Conservation (phyloP, 805 yeast genomes). For the Myxozyma vanderwaltii region DNA sequence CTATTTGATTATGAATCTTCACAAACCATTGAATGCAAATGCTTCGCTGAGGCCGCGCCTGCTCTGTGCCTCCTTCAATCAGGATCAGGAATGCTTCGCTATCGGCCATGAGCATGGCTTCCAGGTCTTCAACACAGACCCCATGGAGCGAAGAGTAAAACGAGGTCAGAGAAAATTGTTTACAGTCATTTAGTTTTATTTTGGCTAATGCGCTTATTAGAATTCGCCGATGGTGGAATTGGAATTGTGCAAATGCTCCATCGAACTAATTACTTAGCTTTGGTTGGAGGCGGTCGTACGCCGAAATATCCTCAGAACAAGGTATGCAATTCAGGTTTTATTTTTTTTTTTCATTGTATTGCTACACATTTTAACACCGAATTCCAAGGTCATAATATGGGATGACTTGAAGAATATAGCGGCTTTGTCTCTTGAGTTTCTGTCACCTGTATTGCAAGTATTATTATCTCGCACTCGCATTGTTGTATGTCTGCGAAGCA, state of each 20-base stretch:
- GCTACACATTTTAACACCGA: not conserved
- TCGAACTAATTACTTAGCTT: conserved; percentile 84
- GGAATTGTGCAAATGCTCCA: conserved; percentile 81
- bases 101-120: conserved; percentile 80
- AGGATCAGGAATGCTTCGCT: conserved; percentile 88
- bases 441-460: conserved; percentile 72
- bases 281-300: conserved; percentile 84
- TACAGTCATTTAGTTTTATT: not conserved
- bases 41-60: conserved; percentile 40
- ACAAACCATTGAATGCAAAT: conserved; percentile 25
- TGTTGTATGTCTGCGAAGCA: conserved; percentile 67
- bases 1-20: conserved; percentile 28
- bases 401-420: conserved; percentile 81
- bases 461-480: conserved; percentile 74
- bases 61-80: conserved; percentile 73
- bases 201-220: conserved; percentile 22
- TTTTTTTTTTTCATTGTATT: too few species aligned
- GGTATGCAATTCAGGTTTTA: conserved; percentile 31
- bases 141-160: conserved; percentile 73
- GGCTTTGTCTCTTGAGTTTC: conserved; percentile 72
- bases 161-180: conserved; percentile 48
- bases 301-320: conserved; percentile 80
- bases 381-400: conserved; percentile 67
- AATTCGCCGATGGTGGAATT: conserved; percentile 58
- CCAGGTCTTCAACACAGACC: conserved; percentile 82